Conservation (phyloP, 352 stramenopile genomes). For the Pythium angustatum region DNA sequence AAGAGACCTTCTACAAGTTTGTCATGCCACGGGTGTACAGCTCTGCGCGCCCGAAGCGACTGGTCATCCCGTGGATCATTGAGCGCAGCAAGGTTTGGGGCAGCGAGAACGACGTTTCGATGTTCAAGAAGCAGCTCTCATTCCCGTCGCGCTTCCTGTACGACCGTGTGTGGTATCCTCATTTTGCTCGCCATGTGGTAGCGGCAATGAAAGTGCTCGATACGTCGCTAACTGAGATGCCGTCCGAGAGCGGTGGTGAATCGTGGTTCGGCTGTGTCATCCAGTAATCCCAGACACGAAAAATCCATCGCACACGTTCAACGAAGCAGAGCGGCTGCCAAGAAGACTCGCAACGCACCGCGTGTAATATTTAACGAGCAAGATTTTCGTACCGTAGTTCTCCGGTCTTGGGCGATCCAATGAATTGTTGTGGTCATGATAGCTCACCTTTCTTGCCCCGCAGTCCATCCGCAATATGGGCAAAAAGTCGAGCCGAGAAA, state of each 20-base stretch:
- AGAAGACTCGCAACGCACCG: not conserved
- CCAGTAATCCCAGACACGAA: slow-evolving; percentile 39
- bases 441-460: not conserved
- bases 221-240: slow-evolving; percentile 37
- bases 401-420: too few relatives aligned
- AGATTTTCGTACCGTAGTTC: slow-evolving; percentile 2
- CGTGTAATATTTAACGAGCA: slow-evolving; percentile 24
- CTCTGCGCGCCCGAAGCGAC: slow-evolving; percentile 56
- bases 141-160: slow-evolving; percentile 80
- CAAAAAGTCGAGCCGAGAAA: slow-evolving; percentile 41
- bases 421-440: too few relatives aligned
- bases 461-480: slow-evolving; percentile 34
- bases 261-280: slow-evolving; percentile 68
- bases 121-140: slow-evolving; percentile 71
- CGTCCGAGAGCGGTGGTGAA: slow-evolving; percentile 37
- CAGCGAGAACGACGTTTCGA: slow-evolving; percentile 51
- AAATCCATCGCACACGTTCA: not conserved
- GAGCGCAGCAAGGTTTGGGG: slow-evolving; percentile 76
- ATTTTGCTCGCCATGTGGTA: slow-evolving; percentile 67
- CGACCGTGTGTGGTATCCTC: slow-evolving; percentile 75
- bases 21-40: slow-evolving; percentile 78
- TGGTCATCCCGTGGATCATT: slow-evolving; percentile 84
- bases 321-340: not conserved
- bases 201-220: slow-evolving; percentile 74
- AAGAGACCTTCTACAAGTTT: slow-evolving; percentile 69